Conservation (phyloP, 179 eudicot species). For the Beta corolliflora region DNA sequence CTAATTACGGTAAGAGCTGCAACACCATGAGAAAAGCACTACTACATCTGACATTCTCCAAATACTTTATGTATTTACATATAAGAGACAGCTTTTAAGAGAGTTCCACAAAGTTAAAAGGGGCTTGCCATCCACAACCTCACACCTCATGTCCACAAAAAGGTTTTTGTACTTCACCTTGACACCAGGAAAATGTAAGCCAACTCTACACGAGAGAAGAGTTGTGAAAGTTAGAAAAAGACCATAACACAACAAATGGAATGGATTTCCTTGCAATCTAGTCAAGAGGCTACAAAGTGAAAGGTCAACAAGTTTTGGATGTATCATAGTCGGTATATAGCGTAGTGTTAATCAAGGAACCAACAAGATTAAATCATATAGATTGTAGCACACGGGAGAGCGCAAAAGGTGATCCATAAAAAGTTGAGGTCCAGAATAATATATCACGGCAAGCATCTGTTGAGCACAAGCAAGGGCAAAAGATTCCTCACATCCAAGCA, state of each 20-base stretch:
- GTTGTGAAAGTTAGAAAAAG: neutral
- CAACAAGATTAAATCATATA: neutral
- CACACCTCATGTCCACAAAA: constrained; percentile 68
- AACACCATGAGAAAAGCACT: neutral
- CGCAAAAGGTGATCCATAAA: constrained; percentile 65
- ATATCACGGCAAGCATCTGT: constrained; percentile 76
- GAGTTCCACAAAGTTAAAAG: constrained; percentile 88
- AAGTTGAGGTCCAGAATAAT: constrained; percentile 85
- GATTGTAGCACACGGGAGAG: constrained; percentile 33
- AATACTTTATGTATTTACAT: constrained; percentile 37
- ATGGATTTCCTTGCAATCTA: neutral
- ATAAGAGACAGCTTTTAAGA: constrained; percentile 44
- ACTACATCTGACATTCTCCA: neutral
- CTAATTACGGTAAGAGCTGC: neutral
- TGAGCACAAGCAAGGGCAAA: constrained; percentile 68
- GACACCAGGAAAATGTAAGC: constrained; percentile 56
- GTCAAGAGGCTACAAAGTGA: neutral
- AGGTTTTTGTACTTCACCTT: constrained; percentile 65
- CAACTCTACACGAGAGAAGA: constrained; percentile 51
- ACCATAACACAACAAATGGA: neutral
- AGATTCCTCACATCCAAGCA: constrained; percentile 83
- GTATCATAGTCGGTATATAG: neutral
- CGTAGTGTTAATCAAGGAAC: neutral
- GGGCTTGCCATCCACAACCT: constrained; percentile 84
- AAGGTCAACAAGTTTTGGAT: neutral